Conservation (phyloP, 176 grass and related monocot species). For the Triticum urartu region DNA sequence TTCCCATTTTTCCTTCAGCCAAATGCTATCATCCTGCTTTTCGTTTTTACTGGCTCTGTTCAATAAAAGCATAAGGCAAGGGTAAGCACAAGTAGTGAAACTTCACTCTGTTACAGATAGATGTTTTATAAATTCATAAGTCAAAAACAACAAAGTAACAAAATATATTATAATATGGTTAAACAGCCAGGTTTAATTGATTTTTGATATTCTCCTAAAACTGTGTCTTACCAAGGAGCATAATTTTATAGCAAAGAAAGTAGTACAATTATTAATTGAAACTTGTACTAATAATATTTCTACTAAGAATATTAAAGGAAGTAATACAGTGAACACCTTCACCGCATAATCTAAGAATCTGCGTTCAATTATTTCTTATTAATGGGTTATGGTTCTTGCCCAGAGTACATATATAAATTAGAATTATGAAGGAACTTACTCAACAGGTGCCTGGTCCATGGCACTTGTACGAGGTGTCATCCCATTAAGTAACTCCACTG, state of each 20-base stretch:
- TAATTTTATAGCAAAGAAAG: background rate
- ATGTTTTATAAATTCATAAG: background rate
- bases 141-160: background rate
- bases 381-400: background rate
- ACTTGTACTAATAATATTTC: background rate
- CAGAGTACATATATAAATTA: background rate
- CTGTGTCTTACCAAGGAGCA: background rate
- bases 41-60: conserved; percentile 51
- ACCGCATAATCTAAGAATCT: background rate
- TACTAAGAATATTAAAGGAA: background rate
- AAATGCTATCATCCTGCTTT: conserved; percentile 66
- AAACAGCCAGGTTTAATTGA: background rate
- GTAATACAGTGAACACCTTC: background rate
- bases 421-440: conserved; percentile 41
- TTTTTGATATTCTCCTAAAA: background rate
- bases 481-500: conserved; percentile 43
- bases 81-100: conserved; percentile 19
- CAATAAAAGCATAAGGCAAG: background rate
- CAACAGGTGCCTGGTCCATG: conserved; percentile 11
- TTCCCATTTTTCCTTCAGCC: conserved; percentile 84
- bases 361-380: background rate
- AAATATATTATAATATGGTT: background rate
- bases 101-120: background rate
- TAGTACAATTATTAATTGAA: background rate
- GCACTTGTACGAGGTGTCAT: conserved; percentile 27